Evolutionary conservation across 1,284 basidiomycete species (phyloP), one percentile per base, ranked within the genome.

Genomic region (Ganoderma boninense): DNA sequence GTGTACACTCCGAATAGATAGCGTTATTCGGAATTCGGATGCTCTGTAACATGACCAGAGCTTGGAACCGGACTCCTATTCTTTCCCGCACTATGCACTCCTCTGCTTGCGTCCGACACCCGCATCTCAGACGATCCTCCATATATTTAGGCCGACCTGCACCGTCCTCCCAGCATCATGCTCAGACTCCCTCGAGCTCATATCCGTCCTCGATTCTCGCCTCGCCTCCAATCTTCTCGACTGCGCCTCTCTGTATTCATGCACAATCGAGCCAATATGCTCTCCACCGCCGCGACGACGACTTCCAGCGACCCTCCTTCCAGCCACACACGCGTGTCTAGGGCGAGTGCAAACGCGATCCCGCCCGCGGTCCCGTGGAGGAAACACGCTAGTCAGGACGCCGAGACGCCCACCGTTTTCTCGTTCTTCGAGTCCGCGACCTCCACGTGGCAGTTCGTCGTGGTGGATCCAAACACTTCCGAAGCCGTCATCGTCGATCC

Each of bases 371-470:
- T 76, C 52, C 77, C 79, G 1, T 78, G 76, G 75, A 75, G 70
- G 61, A 66, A 74, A 2, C 77, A 80, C 60, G 61, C 74, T 35
- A 75, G 75, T 26, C 62, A 72, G 7, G 78, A 77, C 57, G 46
- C 73, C 16, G 57, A 75, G 32, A 78, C 72, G 10, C 79, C 80
- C 18, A 77, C 71, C 29, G 77, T 81, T 23, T 77, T 74, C 65
- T 76, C 77, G 4, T 82, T 82, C 75, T 81, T 80, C 62, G 80
- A 82, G 71, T 76, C 75, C 44, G 77, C 71, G 13, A 81, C 80
- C 7, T 79, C 77, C 13, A 82, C 80, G 46, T 82, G 80, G 80
- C 83, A 84, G 72, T 84, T 84, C 72, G 57, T 85, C 29, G 77
- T 83, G 20, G 77, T 74, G 0, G 82, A 84, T 65, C 79, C 80